phyloP scores from a whole-genome alignment of 805 yeast genomes.

The Wickerhamomyces canadensis region DNA sequence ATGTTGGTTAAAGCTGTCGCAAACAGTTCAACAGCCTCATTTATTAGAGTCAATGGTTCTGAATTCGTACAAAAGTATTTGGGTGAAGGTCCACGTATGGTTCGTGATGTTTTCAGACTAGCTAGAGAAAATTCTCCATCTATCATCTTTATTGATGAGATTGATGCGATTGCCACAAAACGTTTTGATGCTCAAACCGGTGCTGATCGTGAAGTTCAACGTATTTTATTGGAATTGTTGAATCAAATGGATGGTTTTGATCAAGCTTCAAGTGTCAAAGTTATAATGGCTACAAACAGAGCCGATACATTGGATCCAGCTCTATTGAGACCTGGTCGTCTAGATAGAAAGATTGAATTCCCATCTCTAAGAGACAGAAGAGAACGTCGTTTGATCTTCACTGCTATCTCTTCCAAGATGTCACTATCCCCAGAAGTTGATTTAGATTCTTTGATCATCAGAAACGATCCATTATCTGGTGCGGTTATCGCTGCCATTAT shows the following conservation, averaged over 20 bases:
- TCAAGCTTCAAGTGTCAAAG: slow-evolving; percentile 91
- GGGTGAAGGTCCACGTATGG: slow-evolving; percentile 99
- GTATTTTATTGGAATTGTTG: slow-evolving; percentile 89
- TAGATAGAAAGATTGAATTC: slow-evolving; percentile 96
- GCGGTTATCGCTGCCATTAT: slow-evolving; percentile 97
- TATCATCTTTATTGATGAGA: slow-evolving; percentile 95
- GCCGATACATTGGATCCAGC: slow-evolving; percentile 99
- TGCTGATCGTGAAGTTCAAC: slow-evolving; percentile 98
- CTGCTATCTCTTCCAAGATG: slow-evolving; percentile 96
- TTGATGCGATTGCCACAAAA: slow-evolving; percentile 98
- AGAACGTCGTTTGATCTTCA: slow-evolving; percentile 93
- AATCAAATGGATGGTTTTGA: slow-evolving; percentile 99
- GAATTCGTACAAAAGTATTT: slow-evolving; percentile 97
- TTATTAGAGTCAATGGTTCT: slow-evolving; percentile 95
- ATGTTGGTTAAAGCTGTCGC: slow-evolving; percentile 99
- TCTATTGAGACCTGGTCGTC: slow-evolving; percentile 93
- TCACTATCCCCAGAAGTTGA: slow-evolving; percentile 97
- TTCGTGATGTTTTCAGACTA: slow-evolving; percentile 92
- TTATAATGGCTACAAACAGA: slow-evolving; percentile 98
- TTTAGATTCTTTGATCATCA: slow-evolving; percentile 85
- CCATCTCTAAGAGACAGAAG: slow-evolving; percentile 95
- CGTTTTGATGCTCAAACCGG: slow-evolving; percentile 99
- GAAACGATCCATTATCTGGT: slow-evolving; percentile 97
- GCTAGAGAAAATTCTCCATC: slow-evolving; percentile 98
- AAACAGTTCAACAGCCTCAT: slow-evolving; percentile 90